phyloP scores from a whole-genome alignment of 176 grass and related monocot genomes.

The sorghum (Sorghum bicolor) region DNA sequence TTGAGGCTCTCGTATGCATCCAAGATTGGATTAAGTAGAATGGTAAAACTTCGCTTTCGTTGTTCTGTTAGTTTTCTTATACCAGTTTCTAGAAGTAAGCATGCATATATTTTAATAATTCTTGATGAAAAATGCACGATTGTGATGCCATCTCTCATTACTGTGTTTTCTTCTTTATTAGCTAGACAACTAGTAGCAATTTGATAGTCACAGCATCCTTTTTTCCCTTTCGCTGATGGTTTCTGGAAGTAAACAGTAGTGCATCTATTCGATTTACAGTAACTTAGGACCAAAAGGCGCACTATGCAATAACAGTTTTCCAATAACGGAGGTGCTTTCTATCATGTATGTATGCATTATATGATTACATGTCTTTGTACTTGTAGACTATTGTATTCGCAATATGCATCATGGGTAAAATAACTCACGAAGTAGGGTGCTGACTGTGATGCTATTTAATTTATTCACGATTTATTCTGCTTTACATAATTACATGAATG shows the following conservation, averaged over 20 bases:
- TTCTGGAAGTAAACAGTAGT: neutral
- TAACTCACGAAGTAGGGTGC: no score
- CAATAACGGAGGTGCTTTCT: no score
- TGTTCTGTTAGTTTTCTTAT: neutral
- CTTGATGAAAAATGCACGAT: neutral
- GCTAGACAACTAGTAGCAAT: neutral
- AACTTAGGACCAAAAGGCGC: no score
- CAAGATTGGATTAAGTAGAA: constrained; percentile 45
- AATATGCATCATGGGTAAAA: no score
- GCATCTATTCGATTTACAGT: no score
- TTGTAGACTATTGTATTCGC: no score
- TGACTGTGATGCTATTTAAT: no score
- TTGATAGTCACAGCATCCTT: neutral
- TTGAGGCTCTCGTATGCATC: constrained; percentile 41
- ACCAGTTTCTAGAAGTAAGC: neutral
- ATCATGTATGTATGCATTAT: no score
- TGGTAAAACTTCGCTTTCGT: neutral
- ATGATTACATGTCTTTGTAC: no score
- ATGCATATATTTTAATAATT: neutral
- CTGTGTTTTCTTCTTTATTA: neutral
- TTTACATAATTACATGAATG: no score
- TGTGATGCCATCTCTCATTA: neutral
- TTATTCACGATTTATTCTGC: no score
- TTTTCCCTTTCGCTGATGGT: neutral
- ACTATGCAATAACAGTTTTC: no score